Percentiles rank a stretch among this genome's conserved stretches.
Conservation (phyloP, 2,329 filamentous ascomycete species). For the Ceratocystis cacaofunesta region DNA sequence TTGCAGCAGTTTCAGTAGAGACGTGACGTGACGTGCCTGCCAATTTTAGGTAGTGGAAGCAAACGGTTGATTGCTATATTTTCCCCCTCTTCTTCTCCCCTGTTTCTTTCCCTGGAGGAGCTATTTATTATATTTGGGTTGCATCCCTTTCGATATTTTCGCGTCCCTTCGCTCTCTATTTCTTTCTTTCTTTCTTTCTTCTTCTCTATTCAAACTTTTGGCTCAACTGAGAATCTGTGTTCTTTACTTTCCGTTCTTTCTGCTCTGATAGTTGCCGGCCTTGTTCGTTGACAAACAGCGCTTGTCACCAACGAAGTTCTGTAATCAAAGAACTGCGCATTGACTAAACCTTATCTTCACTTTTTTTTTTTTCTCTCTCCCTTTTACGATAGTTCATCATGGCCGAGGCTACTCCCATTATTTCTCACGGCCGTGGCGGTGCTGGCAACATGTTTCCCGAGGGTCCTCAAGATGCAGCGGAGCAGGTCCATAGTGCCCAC, state of each 20-base stretch:
- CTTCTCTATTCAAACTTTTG: too few species aligned
- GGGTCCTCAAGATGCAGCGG: conserved; percentile 45
- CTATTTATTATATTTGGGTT: not conserved
- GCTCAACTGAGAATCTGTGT: not conserved
- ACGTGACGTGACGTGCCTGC: not conserved
- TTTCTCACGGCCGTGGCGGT: conserved; percentile 47
- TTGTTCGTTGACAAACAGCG: not conserved
- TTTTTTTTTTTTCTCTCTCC: not conserved
- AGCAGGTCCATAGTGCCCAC: conserved; percentile 39
- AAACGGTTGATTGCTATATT: not conserved
- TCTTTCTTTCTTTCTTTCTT: not conserved
- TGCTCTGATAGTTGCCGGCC: not conserved
- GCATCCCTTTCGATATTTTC: conserved; percentile 1
- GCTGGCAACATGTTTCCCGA: conserved; percentile 47
- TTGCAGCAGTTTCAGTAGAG: not conserved
- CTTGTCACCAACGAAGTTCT: not conserved
- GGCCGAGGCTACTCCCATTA: conserved; percentile 20
- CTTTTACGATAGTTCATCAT: conserved; percentile 20
- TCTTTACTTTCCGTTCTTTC: not conserved
- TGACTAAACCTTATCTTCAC: not conserved
- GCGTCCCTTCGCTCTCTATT: not conserved
- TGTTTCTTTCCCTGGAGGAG: not conserved
- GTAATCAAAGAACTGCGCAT: not conserved
- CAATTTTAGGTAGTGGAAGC: not conserved
- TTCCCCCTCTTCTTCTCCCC: not conserved